Percentiles rank a stretch among this genome's conserved stretches.
phyloP scores from a whole-genome alignment of 2,329 filamentous ascomycete genomes.

The Microsporum ferrugineum region DNA sequence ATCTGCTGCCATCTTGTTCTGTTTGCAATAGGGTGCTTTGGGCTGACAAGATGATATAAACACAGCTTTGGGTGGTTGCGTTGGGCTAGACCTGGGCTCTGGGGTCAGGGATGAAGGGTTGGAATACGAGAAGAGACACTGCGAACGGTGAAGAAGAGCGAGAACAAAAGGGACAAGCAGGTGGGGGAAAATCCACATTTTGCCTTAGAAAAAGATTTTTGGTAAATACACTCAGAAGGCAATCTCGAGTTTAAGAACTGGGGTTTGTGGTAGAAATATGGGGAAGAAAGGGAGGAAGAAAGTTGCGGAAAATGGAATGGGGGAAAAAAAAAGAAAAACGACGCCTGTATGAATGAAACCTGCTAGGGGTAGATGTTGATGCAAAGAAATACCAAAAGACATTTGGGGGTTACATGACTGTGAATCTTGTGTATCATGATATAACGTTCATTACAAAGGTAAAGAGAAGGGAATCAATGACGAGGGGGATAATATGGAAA shows the following conservation, averaged over 20 bases:
- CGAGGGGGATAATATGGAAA: background rate
- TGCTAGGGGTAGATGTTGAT: background rate
- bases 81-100: background rate
- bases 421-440: slow-evolving; percentile 38
- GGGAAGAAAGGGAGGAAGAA: background rate
- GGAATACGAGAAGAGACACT: background rate
- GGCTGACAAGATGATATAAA: background rate
- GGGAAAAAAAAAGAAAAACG: background rate
- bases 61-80: background rate
- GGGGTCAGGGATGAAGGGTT: background rate
- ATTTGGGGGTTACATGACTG: slow-evolving; percentile 35
- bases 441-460: slow-evolving; percentile 19
- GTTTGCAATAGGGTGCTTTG: background rate
- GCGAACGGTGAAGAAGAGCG: background rate
- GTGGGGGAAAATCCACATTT: background rate
- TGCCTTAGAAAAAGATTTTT: background rate
- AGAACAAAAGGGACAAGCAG: background rate
- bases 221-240: background rate
- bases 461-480: background rate
- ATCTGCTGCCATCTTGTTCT: background rate
- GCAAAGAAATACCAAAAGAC: slow-evolving; percentile 7
- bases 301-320: background rate
- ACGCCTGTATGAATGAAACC: slow-evolving; percentile 1
- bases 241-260: background rate
- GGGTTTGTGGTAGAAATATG: background rate